Evolutionary conservation across 208 protist genomes (phyloP).

Genomic region (Acanthamoeba sp.): DNA sequence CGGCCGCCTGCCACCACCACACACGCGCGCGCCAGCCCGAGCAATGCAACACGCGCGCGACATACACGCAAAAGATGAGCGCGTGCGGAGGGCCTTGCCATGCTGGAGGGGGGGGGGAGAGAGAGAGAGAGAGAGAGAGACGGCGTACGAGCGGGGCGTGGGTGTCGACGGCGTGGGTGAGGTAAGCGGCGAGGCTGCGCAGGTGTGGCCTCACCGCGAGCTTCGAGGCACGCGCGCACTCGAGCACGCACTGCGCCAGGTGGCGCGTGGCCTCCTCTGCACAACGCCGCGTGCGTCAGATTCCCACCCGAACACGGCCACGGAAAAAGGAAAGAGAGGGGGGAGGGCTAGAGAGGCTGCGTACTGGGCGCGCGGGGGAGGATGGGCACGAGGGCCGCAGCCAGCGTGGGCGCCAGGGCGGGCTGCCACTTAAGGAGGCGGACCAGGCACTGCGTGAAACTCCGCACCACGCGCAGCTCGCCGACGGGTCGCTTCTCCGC

Average conservation of each 20-base stretch:
- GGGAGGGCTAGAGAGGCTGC: not conserved
- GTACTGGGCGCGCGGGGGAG: not conserved
- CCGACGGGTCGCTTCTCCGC: not conserved
- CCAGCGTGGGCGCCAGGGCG: not conserved
- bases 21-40: too few species aligned
- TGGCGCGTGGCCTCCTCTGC: not conserved
- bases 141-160: not conserved
- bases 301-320: too few species aligned
- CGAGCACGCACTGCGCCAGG: not conserved
- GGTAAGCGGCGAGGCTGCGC: not conserved
- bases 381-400: not conserved
- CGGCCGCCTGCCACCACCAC: not conserved
- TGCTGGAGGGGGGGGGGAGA: not conserved
- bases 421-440: slow-evolving; percentile 20
- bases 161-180: not conserved
- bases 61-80: not conserved
- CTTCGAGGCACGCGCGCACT: not conserved
- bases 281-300: not conserved
- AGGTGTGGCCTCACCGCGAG: not conserved
- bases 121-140: not conserved
- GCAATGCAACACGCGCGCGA: too few species aligned
- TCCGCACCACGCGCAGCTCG: not conserved
- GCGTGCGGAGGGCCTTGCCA: not conserved
- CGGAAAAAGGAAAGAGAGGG: not conserved
- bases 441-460: not conserved